Evolutionary conservation across 805 yeast species (phyloP), one percentile per base, ranked within the genome.

Genomic region (Candida verbasci): DNA sequence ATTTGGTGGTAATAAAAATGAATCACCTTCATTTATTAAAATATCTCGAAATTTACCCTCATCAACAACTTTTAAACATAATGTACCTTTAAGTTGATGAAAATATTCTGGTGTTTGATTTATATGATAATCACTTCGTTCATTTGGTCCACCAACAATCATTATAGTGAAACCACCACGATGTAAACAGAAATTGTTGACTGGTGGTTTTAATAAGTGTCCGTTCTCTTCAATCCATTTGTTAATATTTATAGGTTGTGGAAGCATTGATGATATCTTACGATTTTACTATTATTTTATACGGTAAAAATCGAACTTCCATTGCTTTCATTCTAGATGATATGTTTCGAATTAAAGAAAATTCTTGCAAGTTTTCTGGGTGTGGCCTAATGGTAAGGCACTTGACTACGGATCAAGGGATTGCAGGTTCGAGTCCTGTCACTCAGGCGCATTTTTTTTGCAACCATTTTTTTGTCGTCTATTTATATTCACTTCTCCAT

Each of bases 131-230:
- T 89, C 97, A 0, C 95, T 88, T 40, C 97, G 70, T 51, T 82
- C 95, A 56, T 89, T 89, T 3, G 97, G 97, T 0, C 97, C 97
- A 11, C 97, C 97, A 1, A 89, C 95, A 35, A 88, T 80, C 96
- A 89, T 89, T 24, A 88, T 87, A 0, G 96, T 88, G 56, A 84
- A 85, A 0, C 96, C 96, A 4, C 94, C 96, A 32, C 88, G 70
- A 58, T 89, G 95, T 20, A 89, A 74, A 52, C 96, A 87, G 62
- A 63, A 89, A 55, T 89, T 89, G 58, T 87, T 87, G 23, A 89
- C 96, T 1, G 97, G 97, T 1, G 97, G 97, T 56, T 85, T 80
- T 25, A 89, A 70, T 10, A 86, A 68, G 45, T 84, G 78, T 16
- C 70, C 67, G 57, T 89, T 86, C 50, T 85, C 94, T 26, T 68